A percentile compares a stretch with the other conserved stretches of the same genome.
Evolutionary conservation across 106 monocot genomes (phyloP).

Genomic region (Platanthera guangdongensis): DNA sequence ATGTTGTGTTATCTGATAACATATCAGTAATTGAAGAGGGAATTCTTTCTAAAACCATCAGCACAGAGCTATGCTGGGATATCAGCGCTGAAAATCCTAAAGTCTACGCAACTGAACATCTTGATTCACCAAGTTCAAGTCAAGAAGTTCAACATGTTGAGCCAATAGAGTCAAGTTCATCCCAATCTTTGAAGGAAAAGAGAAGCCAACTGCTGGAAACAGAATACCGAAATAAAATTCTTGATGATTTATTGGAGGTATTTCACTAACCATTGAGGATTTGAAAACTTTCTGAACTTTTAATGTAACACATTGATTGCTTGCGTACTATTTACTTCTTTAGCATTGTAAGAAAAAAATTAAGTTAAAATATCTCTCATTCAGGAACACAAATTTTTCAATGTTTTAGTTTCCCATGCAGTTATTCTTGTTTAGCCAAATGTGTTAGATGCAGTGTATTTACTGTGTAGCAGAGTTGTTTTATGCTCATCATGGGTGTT

Average conservation of each 20-base stretch:
- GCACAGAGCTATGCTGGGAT: conserved; percentile 88
- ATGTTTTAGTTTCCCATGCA: background rate
- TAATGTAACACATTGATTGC: background rate
- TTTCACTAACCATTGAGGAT: background rate
- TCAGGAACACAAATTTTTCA: background rate
- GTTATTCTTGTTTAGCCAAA: background rate
- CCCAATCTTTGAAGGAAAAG: conserved; percentile 32
- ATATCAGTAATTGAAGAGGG: conserved; percentile 20
- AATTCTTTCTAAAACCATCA: conserved; percentile 20
- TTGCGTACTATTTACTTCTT: background rate
- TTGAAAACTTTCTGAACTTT: background rate
- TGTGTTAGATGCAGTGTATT: background rate
- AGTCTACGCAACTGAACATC: conserved; percentile 28
- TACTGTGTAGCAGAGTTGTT: background rate
- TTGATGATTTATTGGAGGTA: conserved; percentile 99
- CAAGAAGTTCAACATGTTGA: conserved; percentile 17
- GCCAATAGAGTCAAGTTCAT: conserved; percentile 13
- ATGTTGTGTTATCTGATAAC: conserved; percentile 24
- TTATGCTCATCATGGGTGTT: no score
- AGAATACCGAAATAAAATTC: conserved; percentile 89
- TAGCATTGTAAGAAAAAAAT: background rate
- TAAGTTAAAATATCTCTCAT: background rate
- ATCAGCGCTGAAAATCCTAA: conserved; percentile 64
- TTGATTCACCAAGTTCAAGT: conserved; percentile 16
- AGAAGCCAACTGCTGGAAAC: conserved; percentile 84